A percentile compares a stretch with the other conserved stretches of the same genome.
Evolutionary conservation across 2,329 filamentous ascomycete species (phyloP).

Genomic region (Xylariaceae sp.): DNA sequence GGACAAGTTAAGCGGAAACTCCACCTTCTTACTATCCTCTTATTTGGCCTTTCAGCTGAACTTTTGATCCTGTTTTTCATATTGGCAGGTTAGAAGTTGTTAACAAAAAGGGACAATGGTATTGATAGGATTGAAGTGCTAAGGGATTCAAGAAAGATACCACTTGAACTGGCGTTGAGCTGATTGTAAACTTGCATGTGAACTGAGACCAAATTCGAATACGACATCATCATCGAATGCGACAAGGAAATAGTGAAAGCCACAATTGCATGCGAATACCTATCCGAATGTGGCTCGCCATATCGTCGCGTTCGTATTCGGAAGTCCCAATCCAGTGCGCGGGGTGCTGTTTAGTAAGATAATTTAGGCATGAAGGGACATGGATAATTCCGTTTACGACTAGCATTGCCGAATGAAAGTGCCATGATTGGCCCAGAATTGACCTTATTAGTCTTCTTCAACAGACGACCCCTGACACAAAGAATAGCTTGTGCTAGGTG

Average conservation of each 20-base stretch:
- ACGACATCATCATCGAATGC: neutral
- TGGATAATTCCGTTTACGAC: neutral
- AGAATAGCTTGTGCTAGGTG: too few species aligned
- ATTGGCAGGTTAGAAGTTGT: too few species aligned
- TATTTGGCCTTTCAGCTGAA: too few species aligned
- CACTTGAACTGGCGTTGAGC: neutral
- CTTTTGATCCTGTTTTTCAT: too few species aligned
- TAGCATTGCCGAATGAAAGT: neutral
- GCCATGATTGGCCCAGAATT: neutral
- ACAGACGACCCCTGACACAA: neutral
- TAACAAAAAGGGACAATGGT: neutral
- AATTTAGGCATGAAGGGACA: neutral
- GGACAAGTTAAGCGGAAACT: too few species aligned
- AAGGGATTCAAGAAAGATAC: neutral
- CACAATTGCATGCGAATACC: slow-evolving; percentile 4
- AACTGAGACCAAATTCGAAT: neutral
- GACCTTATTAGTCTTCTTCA: neutral
- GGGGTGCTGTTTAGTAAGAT: slow-evolving; percentile 7
- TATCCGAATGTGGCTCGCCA: slow-evolving; percentile 3
- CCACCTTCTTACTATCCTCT: too few species aligned
- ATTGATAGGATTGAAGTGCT: neutral
- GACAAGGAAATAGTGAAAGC: neutral
- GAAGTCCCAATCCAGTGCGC: slow-evolving; percentile 4
- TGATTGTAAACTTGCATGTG: neutral
- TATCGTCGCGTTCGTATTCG: slow-evolving; percentile 20